Percentiles rank a stretch among this genome's conserved stretches.
These are phyloP conservation scores for Nitzschia sp. DNA, from an alignment of 108 stramenopile species.

Conservation along the genomic window DNA sequence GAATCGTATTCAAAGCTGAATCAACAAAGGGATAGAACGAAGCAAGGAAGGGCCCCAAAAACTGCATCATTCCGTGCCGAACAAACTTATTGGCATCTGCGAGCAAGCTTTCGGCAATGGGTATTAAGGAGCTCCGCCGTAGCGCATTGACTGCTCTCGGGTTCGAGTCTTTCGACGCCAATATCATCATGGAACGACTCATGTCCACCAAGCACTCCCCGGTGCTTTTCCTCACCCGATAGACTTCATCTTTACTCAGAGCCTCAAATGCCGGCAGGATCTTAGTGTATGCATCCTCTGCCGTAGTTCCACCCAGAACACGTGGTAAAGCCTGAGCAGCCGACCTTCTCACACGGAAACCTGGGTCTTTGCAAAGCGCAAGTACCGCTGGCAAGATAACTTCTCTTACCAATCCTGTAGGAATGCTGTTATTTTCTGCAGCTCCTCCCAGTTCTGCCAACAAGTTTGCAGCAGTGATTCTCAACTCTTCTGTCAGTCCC, in stretches of 20 bases:
- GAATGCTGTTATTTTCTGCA: constrained; percentile 39
- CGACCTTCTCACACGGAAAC: constrained; percentile 92
- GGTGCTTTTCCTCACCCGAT: constrained; percentile 85
- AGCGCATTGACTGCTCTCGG: constrained; percentile 46
- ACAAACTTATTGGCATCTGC: constrained; percentile 77
- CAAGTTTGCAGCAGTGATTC: constrained; percentile 93
- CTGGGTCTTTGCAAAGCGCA: constrained; percentile 87
- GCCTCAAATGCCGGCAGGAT: constrained; percentile 91
- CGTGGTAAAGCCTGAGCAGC: constrained; percentile 93
- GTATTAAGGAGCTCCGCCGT: constrained; percentile 61
- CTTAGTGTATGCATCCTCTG: constrained; percentile 68
- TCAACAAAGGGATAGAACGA: constrained; percentile 82
- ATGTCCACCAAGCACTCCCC: constrained; percentile 88
- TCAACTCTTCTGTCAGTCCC: constrained; percentile 78
- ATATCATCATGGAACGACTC: constrained; percentile 62
- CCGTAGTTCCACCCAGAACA: constrained; percentile 82
- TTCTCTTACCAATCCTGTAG: constrained; percentile 45
- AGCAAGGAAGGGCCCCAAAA: constrained; percentile 83
- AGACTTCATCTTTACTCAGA: constrained; percentile 92
- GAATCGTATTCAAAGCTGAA: constrained; percentile 40
- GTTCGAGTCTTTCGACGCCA: constrained; percentile 30
- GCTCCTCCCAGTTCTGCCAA: constrained; percentile 84
- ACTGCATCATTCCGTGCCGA: constrained; percentile 90
- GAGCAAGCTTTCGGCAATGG: constrained; percentile 71
- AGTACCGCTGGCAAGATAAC: constrained; percentile 82